These are phyloP conservation scores for Dujonia santamariae DNA, from an alignment of 1,139 yeast species.

Conservation along the genomic window DNA sequence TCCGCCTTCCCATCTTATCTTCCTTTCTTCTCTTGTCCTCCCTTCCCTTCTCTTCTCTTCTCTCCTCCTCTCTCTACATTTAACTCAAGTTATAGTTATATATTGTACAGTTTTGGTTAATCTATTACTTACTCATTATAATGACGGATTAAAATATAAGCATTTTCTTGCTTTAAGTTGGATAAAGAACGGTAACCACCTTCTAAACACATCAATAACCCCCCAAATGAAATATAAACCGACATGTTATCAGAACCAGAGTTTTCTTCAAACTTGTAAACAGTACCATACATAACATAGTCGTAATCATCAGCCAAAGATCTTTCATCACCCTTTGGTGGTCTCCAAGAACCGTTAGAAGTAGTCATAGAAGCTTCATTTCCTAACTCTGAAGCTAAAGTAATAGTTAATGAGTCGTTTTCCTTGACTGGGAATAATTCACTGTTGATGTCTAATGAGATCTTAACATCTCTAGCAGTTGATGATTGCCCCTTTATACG, in stretches of 20 bases:
- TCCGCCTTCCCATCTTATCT: too few relatives aligned
- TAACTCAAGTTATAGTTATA: too few relatives aligned
- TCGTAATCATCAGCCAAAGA: constrained; percentile 95
- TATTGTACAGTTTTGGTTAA: too few relatives aligned
- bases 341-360: constrained; percentile 84
- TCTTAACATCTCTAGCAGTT: constrained; percentile 75
- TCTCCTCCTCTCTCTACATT: too few relatives aligned
- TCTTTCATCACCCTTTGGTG: constrained; percentile 79
- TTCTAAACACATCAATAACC: constrained; percentile 87
- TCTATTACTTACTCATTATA: constrained; percentile 32
- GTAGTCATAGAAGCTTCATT: constrained; percentile 53
- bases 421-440: constrained; percentile 85
- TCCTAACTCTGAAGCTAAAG: constrained; percentile 78
- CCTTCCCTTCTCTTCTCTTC: too few relatives aligned
- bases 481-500: constrained; percentile 89
- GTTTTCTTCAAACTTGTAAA: constrained; percentile 93
- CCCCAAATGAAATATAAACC: constrained; percentile 94
- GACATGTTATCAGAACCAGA: constrained; percentile 70
- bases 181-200: constrained; percentile 92
- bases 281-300: constrained; percentile 98
- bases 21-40: too few relatives aligned
- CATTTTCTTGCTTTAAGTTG: constrained; percentile 88
- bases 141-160: constrained; percentile 85
- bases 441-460: constrained; percentile 87
- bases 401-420: constrained; percentile 82